Conservation (phyloP, 768 basidiomycete species). For the Amanita jacksonii region DNA sequence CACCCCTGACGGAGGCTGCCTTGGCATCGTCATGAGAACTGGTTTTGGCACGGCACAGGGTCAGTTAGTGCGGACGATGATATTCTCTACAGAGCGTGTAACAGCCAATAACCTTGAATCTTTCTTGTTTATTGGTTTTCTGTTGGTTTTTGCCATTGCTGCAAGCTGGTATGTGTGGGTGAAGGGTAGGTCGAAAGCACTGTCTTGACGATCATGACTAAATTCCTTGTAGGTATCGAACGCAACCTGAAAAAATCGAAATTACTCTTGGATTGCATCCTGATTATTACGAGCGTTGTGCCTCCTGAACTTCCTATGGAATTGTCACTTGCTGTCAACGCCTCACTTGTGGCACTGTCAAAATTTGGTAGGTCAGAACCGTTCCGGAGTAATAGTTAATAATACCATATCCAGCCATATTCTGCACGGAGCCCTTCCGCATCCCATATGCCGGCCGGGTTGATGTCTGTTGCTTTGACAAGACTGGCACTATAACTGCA, state of each 20-base stretch:
- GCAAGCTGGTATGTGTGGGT: slow-evolving; percentile 99
- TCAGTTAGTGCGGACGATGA: slow-evolving; percentile 96
- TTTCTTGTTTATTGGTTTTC: slow-evolving; percentile 96
- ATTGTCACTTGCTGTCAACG: slow-evolving; percentile 90
- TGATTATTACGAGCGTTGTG: slow-evolving; percentile 96
- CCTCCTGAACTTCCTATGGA: slow-evolving; percentile 99
- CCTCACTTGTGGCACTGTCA: slow-evolving; percentile 84
- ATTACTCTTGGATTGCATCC: slow-evolving; percentile 86
- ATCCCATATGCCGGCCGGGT: slow-evolving; percentile 94
- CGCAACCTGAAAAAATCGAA: slow-evolving; percentile 91
- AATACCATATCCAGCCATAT: slow-evolving; percentile 59
- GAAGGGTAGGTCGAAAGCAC: slow-evolving; percentile 45
- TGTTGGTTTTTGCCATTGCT: slow-evolving; percentile 94
- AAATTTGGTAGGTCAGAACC: slow-evolving; percentile 63
- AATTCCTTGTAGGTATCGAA: slow-evolving; percentile 59
- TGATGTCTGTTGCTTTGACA: slow-evolving; percentile 98
- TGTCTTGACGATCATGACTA: not conserved
- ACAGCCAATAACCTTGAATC: slow-evolving; percentile 94
- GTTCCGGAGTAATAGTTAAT: not conserved
- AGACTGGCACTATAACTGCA: slow-evolving; percentile 97
- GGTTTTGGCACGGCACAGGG: slow-evolving; percentile 98
- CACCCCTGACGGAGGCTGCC: slow-evolving; percentile 88
- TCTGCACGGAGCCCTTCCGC: slow-evolving; percentile 98
- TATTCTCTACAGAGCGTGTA: slow-evolving; percentile 94
- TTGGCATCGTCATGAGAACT: slow-evolving; percentile 87